Conservation (phyloP, 1,284 basidiomycete species). For the Cryptococcus deneoformans region DNA sequence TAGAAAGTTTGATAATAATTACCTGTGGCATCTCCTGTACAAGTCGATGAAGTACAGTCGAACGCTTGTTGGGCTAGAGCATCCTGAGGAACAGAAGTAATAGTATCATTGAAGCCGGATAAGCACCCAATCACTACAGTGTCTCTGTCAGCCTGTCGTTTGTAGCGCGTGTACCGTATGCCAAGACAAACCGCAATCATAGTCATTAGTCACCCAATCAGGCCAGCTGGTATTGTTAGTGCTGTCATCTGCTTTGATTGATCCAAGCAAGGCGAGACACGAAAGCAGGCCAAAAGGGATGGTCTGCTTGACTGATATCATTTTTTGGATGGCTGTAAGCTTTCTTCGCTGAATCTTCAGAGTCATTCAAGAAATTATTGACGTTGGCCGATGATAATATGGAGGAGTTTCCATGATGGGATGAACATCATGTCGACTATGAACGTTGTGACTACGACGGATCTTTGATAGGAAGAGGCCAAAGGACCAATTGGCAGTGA, state of each 20-base stretch:
- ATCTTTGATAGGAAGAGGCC: too few species aligned
- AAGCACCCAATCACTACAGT: conserved; percentile 18
- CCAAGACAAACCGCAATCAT: conserved; percentile 22
- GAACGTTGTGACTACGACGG: too few species aligned
- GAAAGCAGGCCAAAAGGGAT: background rate
- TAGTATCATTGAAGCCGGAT: conserved; percentile 18
- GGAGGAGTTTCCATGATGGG: too few species aligned
- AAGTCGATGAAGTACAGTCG: conserved; percentile 16
- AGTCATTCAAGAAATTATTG: too few species aligned
- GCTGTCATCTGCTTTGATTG: conserved; percentile 1
- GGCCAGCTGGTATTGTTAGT: conserved; percentile 7
- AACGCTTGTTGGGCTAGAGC: conserved; percentile 10
- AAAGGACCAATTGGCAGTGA: too few species aligned
- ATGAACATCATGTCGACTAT: too few species aligned
- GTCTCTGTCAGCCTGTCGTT: background rate
- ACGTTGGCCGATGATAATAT: too few species aligned
- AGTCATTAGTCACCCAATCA: conserved; percentile 31
- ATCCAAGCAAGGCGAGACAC: background rate
- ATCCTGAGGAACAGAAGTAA: conserved; percentile 18
- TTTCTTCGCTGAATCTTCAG: too few species aligned
- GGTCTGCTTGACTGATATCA: background rate
- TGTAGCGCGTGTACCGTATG: background rate
- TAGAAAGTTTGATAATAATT: conserved; percentile 28
- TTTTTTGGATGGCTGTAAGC: background rate
- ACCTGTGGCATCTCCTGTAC: conserved; percentile 12